Evolutionary conservation across 768 basidiomycete species (phyloP).

Genomic region (Boletales sp.): DNA sequence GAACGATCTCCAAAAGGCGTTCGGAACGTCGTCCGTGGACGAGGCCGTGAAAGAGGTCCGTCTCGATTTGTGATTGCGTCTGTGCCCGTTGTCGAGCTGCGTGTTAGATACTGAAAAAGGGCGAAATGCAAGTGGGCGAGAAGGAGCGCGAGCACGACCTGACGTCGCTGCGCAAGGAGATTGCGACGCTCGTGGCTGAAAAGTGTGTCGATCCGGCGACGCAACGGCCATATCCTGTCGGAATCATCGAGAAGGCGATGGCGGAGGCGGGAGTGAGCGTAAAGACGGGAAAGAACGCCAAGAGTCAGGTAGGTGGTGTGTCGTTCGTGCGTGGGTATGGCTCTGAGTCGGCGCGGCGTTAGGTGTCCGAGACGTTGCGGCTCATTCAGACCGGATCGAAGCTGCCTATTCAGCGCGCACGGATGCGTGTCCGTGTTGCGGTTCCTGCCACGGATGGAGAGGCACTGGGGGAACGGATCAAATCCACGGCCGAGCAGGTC

Average conservation of each 20-base stretch:
- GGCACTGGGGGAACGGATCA: constrained; percentile 63
- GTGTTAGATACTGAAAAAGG: constrained; percentile 87
- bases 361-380: constrained; percentile 90
- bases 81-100: neutral
- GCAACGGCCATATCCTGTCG: constrained; percentile 85
- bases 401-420: constrained; percentile 89
- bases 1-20: constrained; percentile 89
- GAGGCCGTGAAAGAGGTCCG: constrained; percentile 79
- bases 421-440: constrained; percentile 86
- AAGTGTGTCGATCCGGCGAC: constrained; percentile 94
- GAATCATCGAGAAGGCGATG: constrained; percentile 99
- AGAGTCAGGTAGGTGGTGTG: constrained; percentile 69
- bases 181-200: constrained; percentile 90
- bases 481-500: constrained; percentile 73
- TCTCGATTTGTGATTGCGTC: constrained; percentile 1
- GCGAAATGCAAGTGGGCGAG: constrained; percentile 95
- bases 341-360: neutral
- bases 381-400: constrained; percentile 75
- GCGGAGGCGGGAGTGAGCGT: constrained; percentile 91
- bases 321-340: neutral
- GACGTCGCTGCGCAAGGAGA: constrained; percentile 76
- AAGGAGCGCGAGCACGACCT: constrained; percentile 95
- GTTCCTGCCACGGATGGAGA: constrained; percentile 68
- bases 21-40: constrained; percentile 68
- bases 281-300: constrained; percentile 83